Evolutionary conservation across 2,329 filamentous ascomycete species (phyloP).

Genomic region (Aspergillus sp.): DNA sequence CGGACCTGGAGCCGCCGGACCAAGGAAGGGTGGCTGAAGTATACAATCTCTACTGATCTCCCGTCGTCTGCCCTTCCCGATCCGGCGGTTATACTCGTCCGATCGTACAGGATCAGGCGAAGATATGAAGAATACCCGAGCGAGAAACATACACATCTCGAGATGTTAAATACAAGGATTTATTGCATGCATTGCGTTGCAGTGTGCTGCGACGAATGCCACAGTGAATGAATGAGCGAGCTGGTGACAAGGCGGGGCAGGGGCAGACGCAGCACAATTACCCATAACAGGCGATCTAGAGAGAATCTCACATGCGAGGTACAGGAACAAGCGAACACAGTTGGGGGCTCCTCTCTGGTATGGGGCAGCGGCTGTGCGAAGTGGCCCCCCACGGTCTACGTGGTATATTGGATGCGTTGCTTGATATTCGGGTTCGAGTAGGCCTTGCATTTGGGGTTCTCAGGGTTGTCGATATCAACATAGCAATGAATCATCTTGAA

Average conservation of each 20-base stretch:
- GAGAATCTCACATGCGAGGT: not conserved
- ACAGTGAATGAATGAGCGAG: not conserved
- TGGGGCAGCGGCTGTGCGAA: no score
- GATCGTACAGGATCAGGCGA: not conserved
- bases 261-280: not conserved
- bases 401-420: not conserved
- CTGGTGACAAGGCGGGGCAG: not conserved
- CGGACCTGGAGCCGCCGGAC: conserved; percentile 32
- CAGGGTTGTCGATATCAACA: not conserved
- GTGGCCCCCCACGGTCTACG: not conserved
- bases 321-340: not conserved
- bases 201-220: not conserved
- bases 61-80: not conserved
- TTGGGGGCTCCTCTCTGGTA: not conserved
- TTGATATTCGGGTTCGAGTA: not conserved
- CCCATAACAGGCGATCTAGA: not conserved
- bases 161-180: not conserved
- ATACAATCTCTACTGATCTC: not conserved
- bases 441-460: not conserved
- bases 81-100: not conserved
- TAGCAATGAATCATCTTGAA: not conserved
- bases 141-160: not conserved
- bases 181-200: not conserved
- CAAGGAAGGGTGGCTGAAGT: conserved; percentile 38
- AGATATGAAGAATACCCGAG: not conserved